Conservation (phyloP, 192 early-diverging fungal species). For the Backusella luteola region DNA sequence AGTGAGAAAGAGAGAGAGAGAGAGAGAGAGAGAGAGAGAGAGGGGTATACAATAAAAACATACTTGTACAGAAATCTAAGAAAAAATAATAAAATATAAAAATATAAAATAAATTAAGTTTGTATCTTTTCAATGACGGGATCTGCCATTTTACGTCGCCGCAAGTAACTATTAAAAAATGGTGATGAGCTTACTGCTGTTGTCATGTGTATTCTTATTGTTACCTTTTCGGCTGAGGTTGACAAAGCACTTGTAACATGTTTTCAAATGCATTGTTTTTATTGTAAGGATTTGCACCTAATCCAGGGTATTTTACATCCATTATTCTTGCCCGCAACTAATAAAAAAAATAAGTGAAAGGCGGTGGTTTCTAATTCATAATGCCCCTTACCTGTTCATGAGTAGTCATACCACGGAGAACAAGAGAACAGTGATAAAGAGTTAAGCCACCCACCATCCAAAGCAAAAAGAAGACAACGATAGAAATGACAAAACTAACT, state of each 20-base stretch:
- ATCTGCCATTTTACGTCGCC: slow-evolving; percentile 23
- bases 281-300: slow-evolving; percentile 22
- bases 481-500: slow-evolving; percentile 54
- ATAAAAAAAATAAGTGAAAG: neutral
- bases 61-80: neutral
- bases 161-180: slow-evolving; percentile 19
- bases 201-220: neutral
- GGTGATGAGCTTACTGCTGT: neutral
- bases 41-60: neutral
- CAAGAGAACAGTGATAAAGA: slow-evolving; percentile 73
- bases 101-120: neutral
- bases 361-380: neutral
- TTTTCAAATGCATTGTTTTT: slow-evolving; percentile 20
- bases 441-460: slow-evolving; percentile 74
- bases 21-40: neutral
- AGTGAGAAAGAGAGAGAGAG: neutral
- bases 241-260: slow-evolving; percentile 27
- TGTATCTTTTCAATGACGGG: slow-evolving; percentile 3
- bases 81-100: neutral
- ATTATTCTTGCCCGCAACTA: slow-evolving; percentile 20
- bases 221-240: slow-evolving; percentile 34
- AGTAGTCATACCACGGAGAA: slow-evolving; percentile 76
- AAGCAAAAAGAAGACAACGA: slow-evolving; percentile 61
- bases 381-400: slow-evolving; percentile 73
- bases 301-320: slow-evolving; percentile 4